Conservation (phyloP, 2,329 filamentous ascomycete genomes). For the Botrytis porri region DNA sequence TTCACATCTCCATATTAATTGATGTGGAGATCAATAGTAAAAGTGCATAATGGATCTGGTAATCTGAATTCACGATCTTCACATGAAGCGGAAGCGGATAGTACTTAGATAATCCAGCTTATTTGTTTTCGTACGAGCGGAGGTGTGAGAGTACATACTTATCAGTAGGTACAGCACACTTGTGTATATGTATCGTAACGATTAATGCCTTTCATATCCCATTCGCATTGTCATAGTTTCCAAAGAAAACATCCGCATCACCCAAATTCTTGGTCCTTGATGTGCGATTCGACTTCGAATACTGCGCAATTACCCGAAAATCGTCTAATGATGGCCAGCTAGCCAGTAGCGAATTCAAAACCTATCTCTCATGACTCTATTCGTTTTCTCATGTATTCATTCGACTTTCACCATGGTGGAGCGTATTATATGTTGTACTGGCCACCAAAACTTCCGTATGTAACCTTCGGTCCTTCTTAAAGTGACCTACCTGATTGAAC, state of each 20-base stretch:
- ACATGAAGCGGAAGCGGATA: neutral
- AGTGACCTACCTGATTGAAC: conserved; percentile 24
- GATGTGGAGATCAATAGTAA: neutral
- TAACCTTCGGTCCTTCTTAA: conserved; percentile 26
- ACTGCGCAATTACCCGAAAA: conserved; percentile 12
- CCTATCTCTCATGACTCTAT: neutral
- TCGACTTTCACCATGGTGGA: conserved; percentile 4
- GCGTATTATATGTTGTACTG: conserved; percentile 10
- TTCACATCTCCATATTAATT: neutral
- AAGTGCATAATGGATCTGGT: neutral
- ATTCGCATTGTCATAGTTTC: neutral
- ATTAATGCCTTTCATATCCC: neutral
- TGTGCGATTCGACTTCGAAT: conserved; percentile 16
- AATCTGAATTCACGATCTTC: conserved; percentile 2
- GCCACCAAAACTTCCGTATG: conserved; percentile 12
- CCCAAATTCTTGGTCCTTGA: neutral
- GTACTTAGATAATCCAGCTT: neutral
- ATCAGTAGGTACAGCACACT: conserved; percentile 2
- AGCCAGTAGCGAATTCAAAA: neutral
- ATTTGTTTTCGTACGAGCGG: neutral
- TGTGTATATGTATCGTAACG: neutral
- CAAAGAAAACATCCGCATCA: neutral
- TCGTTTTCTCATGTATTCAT: neutral
- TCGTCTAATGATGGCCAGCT: neutral
- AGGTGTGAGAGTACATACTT: neutral